phyloP scores from a whole-genome alignment of 495 filamentous ascomycete species.

The Cladorrhinum samala region DNA sequence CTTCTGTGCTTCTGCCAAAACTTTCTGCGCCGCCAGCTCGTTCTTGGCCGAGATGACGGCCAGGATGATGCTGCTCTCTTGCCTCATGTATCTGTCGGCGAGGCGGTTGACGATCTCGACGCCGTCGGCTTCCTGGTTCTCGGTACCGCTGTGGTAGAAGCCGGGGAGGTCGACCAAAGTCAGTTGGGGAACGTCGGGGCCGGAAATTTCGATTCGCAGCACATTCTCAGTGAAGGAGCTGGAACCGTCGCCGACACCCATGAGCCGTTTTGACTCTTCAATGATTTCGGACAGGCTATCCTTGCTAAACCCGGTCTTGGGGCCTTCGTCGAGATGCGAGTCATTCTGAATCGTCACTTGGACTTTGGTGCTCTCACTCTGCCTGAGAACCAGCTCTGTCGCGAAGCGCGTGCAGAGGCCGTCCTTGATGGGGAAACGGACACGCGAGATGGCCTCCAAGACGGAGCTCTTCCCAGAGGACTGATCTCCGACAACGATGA shows the following conservation, averaged over 20 bases:
- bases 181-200: conserved; percentile 55
- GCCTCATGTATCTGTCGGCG: conserved; percentile 52
- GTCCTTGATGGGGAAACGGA: conserved; percentile 50
- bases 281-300: conserved; percentile 43
- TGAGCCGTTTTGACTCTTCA: conserved; percentile 30
- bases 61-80: conserved; percentile 51
- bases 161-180: conserved; percentile 64
- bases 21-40: conserved; percentile 43
- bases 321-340: neutral
- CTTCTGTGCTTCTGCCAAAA: conserved; percentile 36
- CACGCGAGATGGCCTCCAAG: conserved; percentile 59
- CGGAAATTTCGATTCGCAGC: conserved; percentile 56
- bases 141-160: conserved; percentile 44
- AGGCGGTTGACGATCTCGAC: conserved; percentile 46
- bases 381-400: conserved; percentile 50
- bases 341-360: conserved; percentile 32
- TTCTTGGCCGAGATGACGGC: conserved; percentile 51
- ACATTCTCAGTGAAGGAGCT: conserved; percentile 53
- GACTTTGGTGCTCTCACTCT: conserved; percentile 22
- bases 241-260: conserved; percentile 27
- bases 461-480: conserved; percentile 63
- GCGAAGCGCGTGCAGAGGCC: conserved; percentile 51
- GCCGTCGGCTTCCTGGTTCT: conserved; percentile 35
- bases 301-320: conserved; percentile 10
- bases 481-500: conserved; percentile 26